Evolutionary conservation across 306 rosid species (phyloP), one percentile per base, ranked within the genome.

Genomic region (Amphicarpaea edgeworthii): DNA sequence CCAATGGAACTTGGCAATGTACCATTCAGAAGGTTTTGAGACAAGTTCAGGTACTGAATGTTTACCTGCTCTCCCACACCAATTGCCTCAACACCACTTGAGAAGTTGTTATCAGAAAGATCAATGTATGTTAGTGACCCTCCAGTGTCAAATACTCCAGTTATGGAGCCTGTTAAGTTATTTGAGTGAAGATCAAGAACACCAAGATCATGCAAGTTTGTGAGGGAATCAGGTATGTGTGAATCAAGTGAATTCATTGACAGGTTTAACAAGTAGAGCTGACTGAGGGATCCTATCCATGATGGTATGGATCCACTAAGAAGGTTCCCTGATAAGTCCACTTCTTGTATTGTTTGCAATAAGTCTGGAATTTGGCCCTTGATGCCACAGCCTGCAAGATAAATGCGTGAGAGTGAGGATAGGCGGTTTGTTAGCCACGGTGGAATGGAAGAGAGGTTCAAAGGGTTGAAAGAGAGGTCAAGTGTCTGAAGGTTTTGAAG

Each of bases 161-260:
- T 68, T 58, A 88, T 77, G 7, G 87, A 80, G 16, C 97, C 93
- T 21, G 77, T 75, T 67, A 92, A 66, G 79, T 78, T 92, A 49
- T 92, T 92, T 58, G 91, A 87, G 82, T 88, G 91, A 77, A 90
- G 93, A 84, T 92, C 90, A 77, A 90, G 88, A 60, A 85, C 80
- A 40, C 80, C 82, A 23, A 90, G 79, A 60, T 76, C 63, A 12
- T 50, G 51, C 80, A 88, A 81, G 20, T 82, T 86, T 50, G 79
- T 65, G 23, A 92, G 37, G 10, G 90, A 88, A 65, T 77, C 77
- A 1, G 93, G 93, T 23, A 92, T 88, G 64, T 63, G 38, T 28
- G 88, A 88, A 50, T 77, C 76, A 26, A 92, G 86, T 64, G 88
- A 74, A 49, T 92, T 92, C 53, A 72, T 59, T 70, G 93, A 92